Evolutionary conservation across 2,329 filamentous ascomycete genomes (phyloP).

Genomic region (Aspergillus calidoustus): DNA sequence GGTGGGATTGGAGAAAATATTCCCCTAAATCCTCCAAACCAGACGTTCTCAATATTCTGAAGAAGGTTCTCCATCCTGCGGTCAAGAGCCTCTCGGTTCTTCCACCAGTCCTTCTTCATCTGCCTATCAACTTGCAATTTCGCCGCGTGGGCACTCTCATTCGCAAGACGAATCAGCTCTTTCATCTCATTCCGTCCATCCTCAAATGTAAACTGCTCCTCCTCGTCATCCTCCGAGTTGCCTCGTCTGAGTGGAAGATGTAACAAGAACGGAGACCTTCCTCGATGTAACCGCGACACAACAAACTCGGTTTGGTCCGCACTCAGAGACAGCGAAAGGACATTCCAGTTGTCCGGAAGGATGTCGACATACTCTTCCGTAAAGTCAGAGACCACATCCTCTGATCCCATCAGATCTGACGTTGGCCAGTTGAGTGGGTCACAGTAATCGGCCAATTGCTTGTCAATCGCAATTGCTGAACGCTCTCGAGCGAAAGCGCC

Average conservation of each 20-base stretch:
- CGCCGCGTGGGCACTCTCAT: slow-evolving; percentile 77
- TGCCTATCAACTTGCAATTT: slow-evolving; percentile 74
- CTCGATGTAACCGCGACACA: slow-evolving; percentile 80
- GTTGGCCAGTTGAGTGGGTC: slow-evolving; percentile 57
- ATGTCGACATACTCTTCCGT: slow-evolving; percentile 83
- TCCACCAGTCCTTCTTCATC: slow-evolving; percentile 87
- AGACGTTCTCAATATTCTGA: slow-evolving; percentile 84
- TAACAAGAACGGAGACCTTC: slow-evolving; percentile 80
- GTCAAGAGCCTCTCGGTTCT: slow-evolving; percentile 79
- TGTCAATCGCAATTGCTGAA: slow-evolving; percentile 50
- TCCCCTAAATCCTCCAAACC: slow-evolving; percentile 93
- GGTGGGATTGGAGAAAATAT: slow-evolving; percentile 80
- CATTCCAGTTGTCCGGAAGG: slow-evolving; percentile 80
- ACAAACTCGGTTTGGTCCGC: slow-evolving; percentile 83
- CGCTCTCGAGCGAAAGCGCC: slow-evolving; percentile 47
- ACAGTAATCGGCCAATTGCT: slow-evolving; percentile 47
- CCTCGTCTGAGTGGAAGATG: slow-evolving; percentile 84
- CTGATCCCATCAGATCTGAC: slow-evolving; percentile 26
- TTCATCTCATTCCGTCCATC: slow-evolving; percentile 78
- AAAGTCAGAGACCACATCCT: slow-evolving; percentile 61
- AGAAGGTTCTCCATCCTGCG: slow-evolving; percentile 76
- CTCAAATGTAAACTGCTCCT: slow-evolving; percentile 79
- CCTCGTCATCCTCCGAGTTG: slow-evolving; percentile 76
- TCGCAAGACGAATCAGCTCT: slow-evolving; percentile 80
- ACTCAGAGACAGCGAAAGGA: slow-evolving; percentile 82